Evolutionary conservation across 805 yeast genomes (phyloP), one percentile per base, ranked within the genome.

Genomic region (Cyberlindnera sargentensis): DNA sequence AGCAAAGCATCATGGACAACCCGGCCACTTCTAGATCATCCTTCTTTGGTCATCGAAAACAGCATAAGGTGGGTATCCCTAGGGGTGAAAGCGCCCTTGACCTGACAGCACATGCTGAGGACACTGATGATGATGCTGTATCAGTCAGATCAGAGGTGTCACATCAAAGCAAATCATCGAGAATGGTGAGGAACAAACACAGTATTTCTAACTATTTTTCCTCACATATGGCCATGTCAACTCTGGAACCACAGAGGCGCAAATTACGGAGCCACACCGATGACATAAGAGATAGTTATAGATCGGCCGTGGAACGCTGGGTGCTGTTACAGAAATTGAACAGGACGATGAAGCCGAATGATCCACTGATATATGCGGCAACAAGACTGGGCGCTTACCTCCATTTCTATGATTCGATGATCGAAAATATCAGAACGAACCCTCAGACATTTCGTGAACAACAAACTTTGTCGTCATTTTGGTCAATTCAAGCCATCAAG

Each of bases 401-500:
- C 1, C 53, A 50, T 10, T 43, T 43, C 10, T 58, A 55, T 35
- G 56, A 56, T 36, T 26, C 47, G 1, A 25, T 43, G 4, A 25
- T 57, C 5, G 45, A 42, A 3, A 48, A 45, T 2, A 34, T 39
- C 1, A 23, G 15, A 15, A 30, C 32, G 25, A 29, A 10, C 27
- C 26, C 39, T 5, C n/a, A 15, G 15, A 26, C 26, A 5, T 37
- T 44, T 36, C 41, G 38, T 11, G 48, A 37, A 26, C 44, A 44
- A 37, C 20, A 39, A 11, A 53, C 55, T 34, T 37, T 41, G 3
- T 20, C 51, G 4, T 44, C 44, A 3, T 54, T 42, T 29, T 58
- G 61, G 58, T 43, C 55, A 2, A 38, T 55, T 11, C 47, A 47
- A 9, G 56, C 56, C 2, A 32, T 58, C n/a, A 57, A 54, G 33